Percentiles rank a stretch among this genome's conserved stretches.
These are phyloP conservation scores for Suhomyces atakaporum DNA, from an alignment of 1,139 yeast species.

Conservation along the genomic window DNA sequence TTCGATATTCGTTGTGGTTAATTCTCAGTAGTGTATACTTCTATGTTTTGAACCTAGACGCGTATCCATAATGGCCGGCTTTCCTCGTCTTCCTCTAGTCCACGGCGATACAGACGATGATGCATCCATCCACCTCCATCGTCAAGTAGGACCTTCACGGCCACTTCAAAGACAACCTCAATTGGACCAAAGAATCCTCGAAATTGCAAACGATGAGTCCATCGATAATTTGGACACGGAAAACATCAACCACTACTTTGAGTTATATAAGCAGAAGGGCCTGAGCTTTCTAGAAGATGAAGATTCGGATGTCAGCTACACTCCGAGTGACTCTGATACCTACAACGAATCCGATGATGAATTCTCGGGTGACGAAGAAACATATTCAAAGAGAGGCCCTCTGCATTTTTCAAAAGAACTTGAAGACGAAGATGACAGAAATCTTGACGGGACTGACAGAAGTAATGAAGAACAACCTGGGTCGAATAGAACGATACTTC, in stretches of 20 bases:
- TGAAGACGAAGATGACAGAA: no score
- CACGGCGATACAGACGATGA: slow-evolving; percentile 49
- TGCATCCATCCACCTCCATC: slow-evolving; percentile 42
- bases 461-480: no score
- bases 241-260: slow-evolving; percentile 16
- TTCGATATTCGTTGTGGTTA: no score
- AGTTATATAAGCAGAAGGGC: slow-evolving; percentile 12
- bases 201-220: slow-evolving; percentile 11
- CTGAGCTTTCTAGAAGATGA: slow-evolving; percentile 4
- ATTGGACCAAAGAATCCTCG: slow-evolving; percentile 19
- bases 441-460: no score
- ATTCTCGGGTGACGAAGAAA: no score
- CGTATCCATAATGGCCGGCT: slow-evolving; percentile 27
- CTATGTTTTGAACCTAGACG: neutral
- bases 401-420: neutral
- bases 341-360: slow-evolving; percentile 17
- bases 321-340: slow-evolving; percentile 12
- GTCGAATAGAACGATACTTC: no score
- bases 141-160: slow-evolving; percentile 40
- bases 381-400: no score
- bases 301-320: slow-evolving; percentile 4
- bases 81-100: slow-evolving; percentile 40
- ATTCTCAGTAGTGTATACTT: neutral
- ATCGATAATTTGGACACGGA: slow-evolving; percentile 10
- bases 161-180: slow-evolving; percentile 28